Evolutionary conservation across 2,329 filamentous ascomycete species (phyloP), one percentile per base, ranked within the genome.

Genomic region (Cadophora sp.): DNA sequence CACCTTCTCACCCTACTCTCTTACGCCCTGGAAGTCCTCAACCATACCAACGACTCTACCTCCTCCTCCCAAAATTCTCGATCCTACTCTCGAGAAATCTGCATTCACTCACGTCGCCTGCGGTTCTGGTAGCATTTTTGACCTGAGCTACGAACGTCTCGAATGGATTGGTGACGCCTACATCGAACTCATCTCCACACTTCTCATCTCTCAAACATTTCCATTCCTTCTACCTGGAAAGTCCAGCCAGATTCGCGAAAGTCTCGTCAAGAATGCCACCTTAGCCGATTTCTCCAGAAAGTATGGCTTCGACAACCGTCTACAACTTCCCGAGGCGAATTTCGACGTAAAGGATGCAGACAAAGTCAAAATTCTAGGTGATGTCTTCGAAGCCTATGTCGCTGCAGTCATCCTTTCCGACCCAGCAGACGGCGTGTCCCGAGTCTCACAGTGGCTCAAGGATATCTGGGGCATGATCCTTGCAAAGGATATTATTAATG

Each of bases 101-200:
- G 87, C 89, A 12, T 91, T 94, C 74, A 92, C 86, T 0, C 92
- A 95, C 73, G 81, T 58, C 43, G 75, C 73, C 16, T 64, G 56
- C 22, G 62, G 68, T n/a, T 37, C 31, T 40, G 73, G 72, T 1
- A 70, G 63, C n/a, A 12, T 68, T n/a, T 69, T 68, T n/a, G 73
- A 75, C 50, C 65, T 77, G 8, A 82, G 63, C 75, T 97, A 97
- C 79, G 94, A 97, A 76, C 87, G 88, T 22, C 87, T 97, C 7
- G 95, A 98, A 79, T 94, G 95, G 81, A 84, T 97, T 8, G 95
- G 95, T 7, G 95, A 98, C 77, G 91, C 92, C 24, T 95, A 95
- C 74, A 83, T 97, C 62, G 92, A 97, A 76, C 81, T 94, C 62
- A 88, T 94, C 58, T 88, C 94, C 6, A 90, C 92, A 0, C 86